A percentile compares a stretch with the other conserved stretches of the same genome.
phyloP scores from a whole-genome alignment of 495 filamentous ascomycete species.

The Aspergillus heteromorphus region DNA sequence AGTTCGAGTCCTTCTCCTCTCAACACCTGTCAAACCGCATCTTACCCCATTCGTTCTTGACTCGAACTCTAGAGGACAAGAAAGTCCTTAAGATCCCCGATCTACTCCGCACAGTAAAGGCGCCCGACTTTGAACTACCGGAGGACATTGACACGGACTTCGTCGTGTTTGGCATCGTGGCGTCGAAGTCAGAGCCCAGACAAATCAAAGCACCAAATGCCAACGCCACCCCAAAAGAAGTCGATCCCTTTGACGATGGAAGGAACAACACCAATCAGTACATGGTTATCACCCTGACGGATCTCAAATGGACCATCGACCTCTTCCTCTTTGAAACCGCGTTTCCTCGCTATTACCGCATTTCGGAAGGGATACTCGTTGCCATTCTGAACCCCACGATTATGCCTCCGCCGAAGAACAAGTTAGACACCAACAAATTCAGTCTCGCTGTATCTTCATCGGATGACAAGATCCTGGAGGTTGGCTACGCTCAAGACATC shows the following conservation, averaged over 20 bases:
- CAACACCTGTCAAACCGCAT: slow-evolving; percentile 79
- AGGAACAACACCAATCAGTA: slow-evolving; percentile 65
- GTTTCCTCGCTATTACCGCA: slow-evolving; percentile 86
- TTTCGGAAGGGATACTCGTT: slow-evolving; percentile 77
- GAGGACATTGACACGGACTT: slow-evolving; percentile 82
- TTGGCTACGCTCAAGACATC: slow-evolving; percentile 80
- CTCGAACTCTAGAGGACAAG: slow-evolving; percentile 69
- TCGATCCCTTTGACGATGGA: slow-evolving; percentile 48
- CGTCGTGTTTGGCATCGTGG: slow-evolving; percentile 81
- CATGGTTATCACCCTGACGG: slow-evolving; percentile 84
- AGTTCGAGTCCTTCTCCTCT: slow-evolving; percentile 82
- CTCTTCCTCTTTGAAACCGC: slow-evolving; percentile 88
- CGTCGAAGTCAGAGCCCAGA: slow-evolving; percentile 76
- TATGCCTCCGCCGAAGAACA: slow-evolving; percentile 72
- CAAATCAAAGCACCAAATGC: slow-evolving; percentile 55
- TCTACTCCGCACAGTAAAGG: slow-evolving; percentile 73
- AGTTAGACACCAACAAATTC: slow-evolving; percentile 73
- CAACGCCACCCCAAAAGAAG: slow-evolving; percentile 37
- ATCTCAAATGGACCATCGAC: slow-evolving; percentile 86
- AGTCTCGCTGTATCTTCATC: slow-evolving; percentile 75
- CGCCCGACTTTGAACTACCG: slow-evolving; percentile 78
- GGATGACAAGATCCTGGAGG: slow-evolving; percentile 82
- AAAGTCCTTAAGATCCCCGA: slow-evolving; percentile 74
- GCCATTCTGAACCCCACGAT: slow-evolving; percentile 91
- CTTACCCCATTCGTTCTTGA: slow-evolving; percentile 74